Conservation (phyloP, 345 rosid genomes). For the Trapa incisa region DNA sequence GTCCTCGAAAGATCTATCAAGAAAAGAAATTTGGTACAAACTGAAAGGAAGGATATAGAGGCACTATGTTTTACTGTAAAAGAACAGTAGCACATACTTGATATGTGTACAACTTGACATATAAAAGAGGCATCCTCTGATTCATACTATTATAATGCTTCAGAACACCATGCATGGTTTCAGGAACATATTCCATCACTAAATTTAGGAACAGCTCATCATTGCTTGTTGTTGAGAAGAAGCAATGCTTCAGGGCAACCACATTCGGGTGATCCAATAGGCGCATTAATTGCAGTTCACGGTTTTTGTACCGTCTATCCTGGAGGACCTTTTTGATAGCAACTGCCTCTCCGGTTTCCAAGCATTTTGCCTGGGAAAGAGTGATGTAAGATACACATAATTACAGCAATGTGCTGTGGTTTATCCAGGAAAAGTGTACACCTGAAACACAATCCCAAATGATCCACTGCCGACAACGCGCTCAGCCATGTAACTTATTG, state of each 20-base stretch:
- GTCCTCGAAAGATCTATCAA: slow-evolving; percentile 24
- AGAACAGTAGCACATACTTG: slow-evolving; percentile 34
- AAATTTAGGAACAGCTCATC: slow-evolving; percentile 68
- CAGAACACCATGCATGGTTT: slow-evolving; percentile 50
- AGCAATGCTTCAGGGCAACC: slow-evolving; percentile 66
- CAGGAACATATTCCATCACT: slow-evolving; percentile 82
- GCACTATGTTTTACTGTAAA: slow-evolving; percentile 1
- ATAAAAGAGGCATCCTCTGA: slow-evolving; percentile 72
- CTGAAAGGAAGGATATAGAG: background rate
- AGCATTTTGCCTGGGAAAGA: slow-evolving; percentile 59
- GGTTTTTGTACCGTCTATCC: slow-evolving; percentile 65
- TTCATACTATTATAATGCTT: slow-evolving; percentile 48
- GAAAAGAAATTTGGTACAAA: background rate
- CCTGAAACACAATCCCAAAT: slow-evolving; percentile 80
- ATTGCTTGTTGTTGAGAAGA: slow-evolving; percentile 72
- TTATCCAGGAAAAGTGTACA: slow-evolving; percentile 7
- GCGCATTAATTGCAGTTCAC: slow-evolving; percentile 71
- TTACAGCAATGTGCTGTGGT: background rate
- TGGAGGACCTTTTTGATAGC: slow-evolving; percentile 54
- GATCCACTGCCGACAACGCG: slow-evolving; percentile 76
- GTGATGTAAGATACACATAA: slow-evolving; percentile 1
- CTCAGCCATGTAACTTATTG: slow-evolving; percentile 82
- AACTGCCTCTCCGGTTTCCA: slow-evolving; percentile 76
- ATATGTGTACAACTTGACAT: slow-evolving; percentile 70
- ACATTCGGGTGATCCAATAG: slow-evolving; percentile 76